Percentiles rank a stretch among this genome's conserved stretches.
Evolutionary conservation across 202 grass and related monocot species (phyloP).

Genomic region (Panicum virgatum): DNA sequence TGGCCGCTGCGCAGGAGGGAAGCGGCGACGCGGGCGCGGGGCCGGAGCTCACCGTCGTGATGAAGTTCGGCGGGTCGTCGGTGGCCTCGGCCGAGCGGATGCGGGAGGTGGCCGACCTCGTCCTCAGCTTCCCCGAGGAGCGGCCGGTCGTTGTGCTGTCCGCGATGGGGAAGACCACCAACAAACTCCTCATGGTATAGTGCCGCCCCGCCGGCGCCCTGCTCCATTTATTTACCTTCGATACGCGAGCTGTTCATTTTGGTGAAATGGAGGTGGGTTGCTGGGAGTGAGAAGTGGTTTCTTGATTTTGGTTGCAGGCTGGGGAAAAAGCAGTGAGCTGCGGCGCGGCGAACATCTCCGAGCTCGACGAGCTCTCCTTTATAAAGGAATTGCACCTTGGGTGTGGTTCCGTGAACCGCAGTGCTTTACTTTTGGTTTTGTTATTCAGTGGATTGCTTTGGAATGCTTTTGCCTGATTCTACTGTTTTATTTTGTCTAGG

Average conservation of each 20-base stretch:
- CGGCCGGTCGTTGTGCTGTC: conserved; percentile 64
- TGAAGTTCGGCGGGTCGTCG: conserved; percentile 80
- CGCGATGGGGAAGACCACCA: conserved; percentile 73
- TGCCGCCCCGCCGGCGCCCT: neutral
- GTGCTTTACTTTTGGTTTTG: conserved; percentile 8
- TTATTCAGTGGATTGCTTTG: neutral
- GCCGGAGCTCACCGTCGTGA: conserved; percentile 52
- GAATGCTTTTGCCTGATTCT: neutral
- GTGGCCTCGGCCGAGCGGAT: conserved; percentile 69
- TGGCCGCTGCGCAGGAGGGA: neutral
- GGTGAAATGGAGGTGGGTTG: neutral
- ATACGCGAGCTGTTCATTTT: neutral
- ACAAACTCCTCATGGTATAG: conserved; percentile 59
- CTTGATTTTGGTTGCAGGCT: conserved; percentile 45
- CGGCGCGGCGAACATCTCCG: conserved; percentile 51
- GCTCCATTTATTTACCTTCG: neutral
- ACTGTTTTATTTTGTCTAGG: conserved; percentile 45
- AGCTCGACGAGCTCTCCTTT: conserved; percentile 59
- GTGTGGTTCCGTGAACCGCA: neutral
- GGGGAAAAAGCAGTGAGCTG: conserved; percentile 69
- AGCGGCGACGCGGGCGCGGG: neutral
- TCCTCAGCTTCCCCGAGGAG: conserved; percentile 67
- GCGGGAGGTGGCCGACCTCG: conserved; percentile 63
- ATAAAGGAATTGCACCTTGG: conserved; percentile 59
- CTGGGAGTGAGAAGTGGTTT: neutral